phyloP scores from a whole-genome alignment of 2,329 filamentous ascomycete genomes.

The Paradendryphiella salina region DNA sequence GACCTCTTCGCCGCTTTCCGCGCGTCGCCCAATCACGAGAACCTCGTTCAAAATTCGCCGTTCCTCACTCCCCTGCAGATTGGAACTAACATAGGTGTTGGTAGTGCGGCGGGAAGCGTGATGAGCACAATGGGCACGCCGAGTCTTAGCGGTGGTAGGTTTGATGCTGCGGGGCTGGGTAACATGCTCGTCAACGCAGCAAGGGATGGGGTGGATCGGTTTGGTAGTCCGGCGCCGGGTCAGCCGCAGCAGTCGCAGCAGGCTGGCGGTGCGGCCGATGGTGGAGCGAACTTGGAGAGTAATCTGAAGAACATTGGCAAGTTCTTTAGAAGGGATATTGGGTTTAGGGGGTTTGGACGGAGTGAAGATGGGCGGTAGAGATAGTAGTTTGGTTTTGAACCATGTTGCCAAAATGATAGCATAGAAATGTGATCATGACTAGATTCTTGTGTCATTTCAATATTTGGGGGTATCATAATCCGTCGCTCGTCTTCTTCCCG shows the following conservation, averaged over 20 bases:
- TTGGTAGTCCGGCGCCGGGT: constrained; percentile 60
- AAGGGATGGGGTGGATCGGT: constrained; percentile 76
- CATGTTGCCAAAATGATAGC: neutral
- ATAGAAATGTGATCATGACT: neutral
- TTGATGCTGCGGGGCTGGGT: constrained; percentile 81
- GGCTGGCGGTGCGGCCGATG: constrained; percentile 26
- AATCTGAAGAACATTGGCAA: constrained; percentile 95
- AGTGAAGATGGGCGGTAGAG: constrained; percentile 37
- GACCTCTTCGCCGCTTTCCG: constrained; percentile 91
- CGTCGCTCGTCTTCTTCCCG: neutral
- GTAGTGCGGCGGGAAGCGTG: constrained; percentile 47
- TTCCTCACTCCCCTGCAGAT: constrained; percentile 46
- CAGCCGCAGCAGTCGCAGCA: constrained; percentile 43
- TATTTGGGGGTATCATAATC: constrained; percentile 4
- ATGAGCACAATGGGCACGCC: constrained; percentile 46
- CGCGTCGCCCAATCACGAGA: constrained; percentile 65
- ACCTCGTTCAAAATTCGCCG: constrained; percentile 54
- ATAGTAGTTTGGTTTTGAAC: neutral
- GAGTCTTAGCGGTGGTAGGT: constrained; percentile 53
- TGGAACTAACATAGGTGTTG: constrained; percentile 35
- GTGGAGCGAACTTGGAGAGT: constrained; percentile 76
- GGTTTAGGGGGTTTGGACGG: constrained; percentile 45
- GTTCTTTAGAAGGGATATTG: constrained; percentile 89
- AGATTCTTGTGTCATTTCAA: neutral
- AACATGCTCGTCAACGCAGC: constrained; percentile 88